Evolutionary conservation across 2,329 filamentous ascomycete species (phyloP).

Genomic region (Epichloe gansuensis): DNA sequence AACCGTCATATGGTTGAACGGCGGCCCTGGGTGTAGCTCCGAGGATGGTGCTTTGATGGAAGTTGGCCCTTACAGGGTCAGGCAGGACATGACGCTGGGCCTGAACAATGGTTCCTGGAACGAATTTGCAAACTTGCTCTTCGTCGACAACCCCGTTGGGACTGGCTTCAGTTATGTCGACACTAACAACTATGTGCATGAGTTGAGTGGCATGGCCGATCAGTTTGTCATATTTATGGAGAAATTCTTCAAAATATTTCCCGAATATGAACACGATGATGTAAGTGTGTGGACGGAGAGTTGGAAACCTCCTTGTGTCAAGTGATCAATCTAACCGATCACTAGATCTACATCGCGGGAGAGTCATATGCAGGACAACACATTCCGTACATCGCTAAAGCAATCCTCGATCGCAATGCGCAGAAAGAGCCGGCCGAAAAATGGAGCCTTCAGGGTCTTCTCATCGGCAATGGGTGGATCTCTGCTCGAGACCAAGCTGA

Average conservation of each 20-base stretch:
- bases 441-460: slow-evolving; percentile 73
- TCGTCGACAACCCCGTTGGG: slow-evolving; percentile 93
- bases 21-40: slow-evolving; percentile 91
- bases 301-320: too few species aligned
- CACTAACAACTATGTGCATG: slow-evolving; percentile 72
- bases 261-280: slow-evolving; percentile 83
- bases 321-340: not conserved
- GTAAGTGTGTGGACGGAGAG: slow-evolving; percentile 39
- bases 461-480: slow-evolving; percentile 98
- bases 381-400: slow-evolving; percentile 91
- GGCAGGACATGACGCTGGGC: slow-evolving; percentile 55
- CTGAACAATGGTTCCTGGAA: slow-evolving; percentile 96
- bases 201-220: slow-evolving; percentile 76
- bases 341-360: slow-evolving; percentile 79
- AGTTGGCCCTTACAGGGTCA: slow-evolving; percentile 81
- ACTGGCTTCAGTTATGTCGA: slow-evolving; percentile 95
- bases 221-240: slow-evolving; percentile 84
- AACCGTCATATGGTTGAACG: slow-evolving; percentile 94
- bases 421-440: slow-evolving; percentile 17
- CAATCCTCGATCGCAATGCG: slow-evolving; percentile 79
- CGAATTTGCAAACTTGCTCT: slow-evolving; percentile 92
- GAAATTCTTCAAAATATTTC: slow-evolving; percentile 83
- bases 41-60: slow-evolving; percentile 96
- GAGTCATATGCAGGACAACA: slow-evolving; percentile 96
- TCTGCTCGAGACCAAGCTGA: slow-evolving; percentile 82